Evolutionary conservation across 345 rosid genomes (phyloP).

Genomic region (Acer saccharum): DNA sequence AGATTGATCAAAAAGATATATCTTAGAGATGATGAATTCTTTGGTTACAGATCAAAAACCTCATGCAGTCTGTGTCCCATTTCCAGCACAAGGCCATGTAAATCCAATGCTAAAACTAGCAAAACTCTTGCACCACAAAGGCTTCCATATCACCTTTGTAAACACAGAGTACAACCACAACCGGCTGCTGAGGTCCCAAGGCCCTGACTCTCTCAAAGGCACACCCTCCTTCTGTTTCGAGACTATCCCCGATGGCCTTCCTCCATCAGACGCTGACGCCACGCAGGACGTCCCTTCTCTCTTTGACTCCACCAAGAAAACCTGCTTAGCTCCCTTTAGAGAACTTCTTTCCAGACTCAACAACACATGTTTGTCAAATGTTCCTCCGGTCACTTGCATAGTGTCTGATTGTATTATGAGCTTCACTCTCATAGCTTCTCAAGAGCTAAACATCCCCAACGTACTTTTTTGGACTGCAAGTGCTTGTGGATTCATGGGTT

Average conservation of each 20-base stretch:
- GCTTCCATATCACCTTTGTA: constrained; percentile 25
- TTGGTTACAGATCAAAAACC: not conserved
- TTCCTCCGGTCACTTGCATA: not conserved
- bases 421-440: constrained; percentile 29
- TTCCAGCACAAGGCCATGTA: constrained; percentile 12
- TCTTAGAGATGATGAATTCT: constrained; percentile 1
- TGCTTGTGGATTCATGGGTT: not conserved
- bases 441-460: constrained; percentile 25
- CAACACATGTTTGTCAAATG: not conserved
- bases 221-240: constrained; percentile 33
- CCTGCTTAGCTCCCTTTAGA: constrained; percentile 29
- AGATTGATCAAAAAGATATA: too few relatives aligned
- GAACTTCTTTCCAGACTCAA: constrained; percentile 11
- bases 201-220: constrained; percentile 28
- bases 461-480: constrained; percentile 5
- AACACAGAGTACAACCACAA: constrained; percentile 1
- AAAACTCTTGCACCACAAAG: constrained; percentile 35
- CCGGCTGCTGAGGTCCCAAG: constrained; percentile 32
- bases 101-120: constrained; percentile 44
- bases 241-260: constrained; percentile 3
- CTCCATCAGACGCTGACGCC: not conserved
- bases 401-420: constrained; percentile 33
- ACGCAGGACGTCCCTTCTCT: not conserved
- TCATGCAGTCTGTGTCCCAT: constrained; percentile 43
- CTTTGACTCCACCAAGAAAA: not conserved